phyloP scores from a whole-genome alignment of 805 yeast species.

The Novakomyces olei region DNA sequence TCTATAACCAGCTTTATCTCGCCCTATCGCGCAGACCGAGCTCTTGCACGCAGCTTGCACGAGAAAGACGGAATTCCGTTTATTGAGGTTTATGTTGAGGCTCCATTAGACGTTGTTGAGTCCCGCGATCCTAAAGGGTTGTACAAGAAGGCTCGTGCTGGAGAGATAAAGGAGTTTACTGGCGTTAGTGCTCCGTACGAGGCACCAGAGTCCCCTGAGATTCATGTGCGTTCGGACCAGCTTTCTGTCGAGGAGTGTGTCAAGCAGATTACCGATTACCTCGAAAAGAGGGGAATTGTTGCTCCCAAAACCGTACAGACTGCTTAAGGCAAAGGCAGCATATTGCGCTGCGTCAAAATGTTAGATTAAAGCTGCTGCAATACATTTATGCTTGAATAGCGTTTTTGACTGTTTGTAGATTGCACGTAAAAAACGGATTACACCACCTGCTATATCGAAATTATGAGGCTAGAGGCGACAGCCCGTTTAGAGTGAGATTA shows the following conservation, averaged over 20 bases:
- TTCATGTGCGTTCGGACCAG: slow-evolving; percentile 54
- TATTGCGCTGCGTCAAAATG: too few relatives aligned
- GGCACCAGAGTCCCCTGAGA: slow-evolving; percentile 68
- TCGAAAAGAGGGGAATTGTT: slow-evolving; percentile 32
- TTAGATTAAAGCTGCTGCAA: too few relatives aligned
- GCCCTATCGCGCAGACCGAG: slow-evolving; percentile 72
- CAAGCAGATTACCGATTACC: slow-evolving; percentile 41
- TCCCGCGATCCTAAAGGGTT: slow-evolving; percentile 93
- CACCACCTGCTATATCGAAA: too few relatives aligned
- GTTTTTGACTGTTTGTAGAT: too few relatives aligned
- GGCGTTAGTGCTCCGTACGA: slow-evolving; percentile 94
- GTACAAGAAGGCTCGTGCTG: slow-evolving; percentile 91
- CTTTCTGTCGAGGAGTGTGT: slow-evolving; percentile 66
- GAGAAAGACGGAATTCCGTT: slow-evolving; percentile 54
- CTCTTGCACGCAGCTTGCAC: slow-evolving; percentile 67
- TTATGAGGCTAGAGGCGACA: too few relatives aligned
- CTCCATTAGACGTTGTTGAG: slow-evolving; percentile 85
- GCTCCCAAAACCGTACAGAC: too few relatives aligned
- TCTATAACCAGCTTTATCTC: slow-evolving; percentile 82
- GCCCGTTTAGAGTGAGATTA: too few relatives aligned
- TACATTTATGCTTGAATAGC: too few relatives aligned
- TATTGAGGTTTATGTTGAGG: slow-evolving; percentile 79
- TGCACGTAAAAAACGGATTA: too few relatives aligned
- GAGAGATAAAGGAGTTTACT: slow-evolving; percentile 79
- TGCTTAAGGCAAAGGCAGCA: too few relatives aligned